Conservation (phyloP, 495 filamentous ascomycete genomes). For the Acidiella bohemica region DNA sequence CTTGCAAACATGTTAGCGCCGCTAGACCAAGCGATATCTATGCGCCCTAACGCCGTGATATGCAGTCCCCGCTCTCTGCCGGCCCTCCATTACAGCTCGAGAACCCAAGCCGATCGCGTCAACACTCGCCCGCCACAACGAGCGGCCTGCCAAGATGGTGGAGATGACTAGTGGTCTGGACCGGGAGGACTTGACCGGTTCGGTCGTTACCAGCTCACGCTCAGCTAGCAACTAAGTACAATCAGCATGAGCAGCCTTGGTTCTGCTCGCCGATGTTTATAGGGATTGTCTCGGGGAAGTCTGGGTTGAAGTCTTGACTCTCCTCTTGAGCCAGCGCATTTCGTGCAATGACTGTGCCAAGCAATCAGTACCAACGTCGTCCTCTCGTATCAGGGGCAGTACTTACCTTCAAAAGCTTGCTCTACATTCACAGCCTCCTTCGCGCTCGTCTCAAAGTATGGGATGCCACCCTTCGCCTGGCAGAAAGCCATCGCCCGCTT, state of each 20-base stretch:
- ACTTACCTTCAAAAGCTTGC: conserved; percentile 88
- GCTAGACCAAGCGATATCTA: too few species aligned
- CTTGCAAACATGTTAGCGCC: too few species aligned
- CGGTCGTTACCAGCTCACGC: too few species aligned
- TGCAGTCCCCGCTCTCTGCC: too few species aligned
- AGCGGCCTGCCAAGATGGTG: too few species aligned
- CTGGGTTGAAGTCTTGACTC: conserved; percentile 79
- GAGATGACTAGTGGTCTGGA: too few species aligned
- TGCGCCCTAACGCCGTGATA: too few species aligned
- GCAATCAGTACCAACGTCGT: not conserved
- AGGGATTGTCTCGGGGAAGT: conserved; percentile 94
- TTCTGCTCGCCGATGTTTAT: conserved; percentile 85
- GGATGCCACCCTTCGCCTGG: conserved; percentile 90
- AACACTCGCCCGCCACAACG: too few species aligned
- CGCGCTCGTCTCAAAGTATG: conserved; percentile 97
- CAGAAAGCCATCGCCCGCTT: conserved; percentile 96
- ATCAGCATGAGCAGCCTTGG: conserved; percentile 82
- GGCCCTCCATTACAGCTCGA: too few species aligned
- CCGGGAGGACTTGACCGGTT: too few species aligned
- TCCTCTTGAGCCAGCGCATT: conserved; percentile 95
- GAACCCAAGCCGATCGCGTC: too few species aligned
- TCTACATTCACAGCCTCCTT: conserved; percentile 98
- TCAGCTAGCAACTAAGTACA: too few species aligned
- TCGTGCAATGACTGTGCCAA: conserved; percentile 72
- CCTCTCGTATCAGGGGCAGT: not conserved